These are phyloP conservation scores for Solanum gracilifrons DNA, from an alignment of 257 asterid species.

Conservation along the genomic window DNA sequence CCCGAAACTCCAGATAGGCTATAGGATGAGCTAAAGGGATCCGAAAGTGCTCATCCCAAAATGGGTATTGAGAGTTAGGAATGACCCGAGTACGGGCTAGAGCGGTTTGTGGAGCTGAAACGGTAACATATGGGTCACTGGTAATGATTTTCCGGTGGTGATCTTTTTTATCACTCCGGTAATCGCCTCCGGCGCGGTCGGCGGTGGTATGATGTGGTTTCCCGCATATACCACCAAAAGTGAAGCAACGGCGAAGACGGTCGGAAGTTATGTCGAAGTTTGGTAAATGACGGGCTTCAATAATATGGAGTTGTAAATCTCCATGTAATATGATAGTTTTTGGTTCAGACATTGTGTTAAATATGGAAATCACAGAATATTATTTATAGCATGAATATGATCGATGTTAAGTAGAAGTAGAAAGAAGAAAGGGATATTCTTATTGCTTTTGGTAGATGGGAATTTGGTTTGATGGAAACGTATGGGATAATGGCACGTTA, in stretches of 20 bases:
- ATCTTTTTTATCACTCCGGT: conserved; percentile 18
- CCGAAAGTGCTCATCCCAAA: conserved; percentile 55
- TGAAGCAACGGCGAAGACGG: conserved; percentile 59
- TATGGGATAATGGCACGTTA: background rate
- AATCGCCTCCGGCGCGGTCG: background rate
- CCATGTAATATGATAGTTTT: conserved; percentile 31
- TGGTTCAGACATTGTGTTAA: background rate
- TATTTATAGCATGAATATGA: background rate
- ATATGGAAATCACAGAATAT: too few species aligned
- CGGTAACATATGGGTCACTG: conserved; percentile 79
- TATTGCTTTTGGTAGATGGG: background rate
- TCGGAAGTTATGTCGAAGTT: conserved; percentile 71
- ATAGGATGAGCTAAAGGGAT: conserved; percentile 65
- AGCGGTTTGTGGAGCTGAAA: conserved; percentile 64
- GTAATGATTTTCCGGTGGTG: conserved; percentile 63
- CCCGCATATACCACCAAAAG: conserved; percentile 39
- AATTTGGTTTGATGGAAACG: background rate
- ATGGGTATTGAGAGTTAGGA: conserved; percentile 57
- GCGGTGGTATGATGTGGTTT: conserved; percentile 2
- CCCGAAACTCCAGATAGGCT: conserved; percentile 41
- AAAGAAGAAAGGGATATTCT: background rate
- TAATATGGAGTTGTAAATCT: conserved; percentile 52
- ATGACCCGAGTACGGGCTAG: conserved; percentile 81
- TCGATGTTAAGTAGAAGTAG: background rate
- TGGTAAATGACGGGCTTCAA: conserved; percentile 74